A percentile compares a stretch with the other conserved stretches of the same genome.
phyloP scores from a whole-genome alignment of 352 stramenopile species.

The Aphanomyces euteiches region DNA sequence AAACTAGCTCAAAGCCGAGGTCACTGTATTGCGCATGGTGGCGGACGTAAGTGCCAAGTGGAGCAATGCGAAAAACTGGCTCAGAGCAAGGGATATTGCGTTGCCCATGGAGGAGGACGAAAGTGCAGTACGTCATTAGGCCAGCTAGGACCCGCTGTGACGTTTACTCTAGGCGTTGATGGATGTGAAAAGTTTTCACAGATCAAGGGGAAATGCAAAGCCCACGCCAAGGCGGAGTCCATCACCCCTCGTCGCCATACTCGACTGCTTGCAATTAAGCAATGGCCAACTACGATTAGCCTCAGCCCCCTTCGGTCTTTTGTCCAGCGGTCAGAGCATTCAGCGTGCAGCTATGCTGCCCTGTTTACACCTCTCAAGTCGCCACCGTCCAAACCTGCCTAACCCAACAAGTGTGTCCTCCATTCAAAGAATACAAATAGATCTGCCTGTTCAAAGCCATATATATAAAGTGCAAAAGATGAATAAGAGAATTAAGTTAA shows the following conservation, averaged over 20 bases:
- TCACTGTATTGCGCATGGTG: constrained; percentile 75
- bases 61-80: constrained; percentile 36
- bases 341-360: constrained; percentile 20
- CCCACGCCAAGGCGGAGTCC: constrained; percentile 53
- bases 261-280: neutral
- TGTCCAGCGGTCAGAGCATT: constrained; percentile 10
- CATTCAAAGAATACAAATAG: too few relatives aligned
- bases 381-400: neutral
- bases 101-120: constrained; percentile 32
- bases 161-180: constrained; percentile 3
- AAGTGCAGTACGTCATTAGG: constrained; percentile 19
- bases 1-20: constrained; percentile 76
- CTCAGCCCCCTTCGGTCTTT: constrained; percentile 23
- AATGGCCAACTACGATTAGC: constrained; percentile 8
- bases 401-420: neutral
- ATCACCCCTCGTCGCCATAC: neutral
- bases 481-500: constrained; percentile 9
- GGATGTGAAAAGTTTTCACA: constrained; percentile 78
- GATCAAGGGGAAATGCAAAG: constrained; percentile 82
- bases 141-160: neutral
- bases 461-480: neutral
- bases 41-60: constrained; percentile 67
- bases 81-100: constrained; percentile 35
- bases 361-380: constrained; percentile 19
- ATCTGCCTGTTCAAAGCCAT: neutral